Base-by-base conservation (phyloP, 768 basidiomycete species). In the Tulasnella sp. region DNA sequence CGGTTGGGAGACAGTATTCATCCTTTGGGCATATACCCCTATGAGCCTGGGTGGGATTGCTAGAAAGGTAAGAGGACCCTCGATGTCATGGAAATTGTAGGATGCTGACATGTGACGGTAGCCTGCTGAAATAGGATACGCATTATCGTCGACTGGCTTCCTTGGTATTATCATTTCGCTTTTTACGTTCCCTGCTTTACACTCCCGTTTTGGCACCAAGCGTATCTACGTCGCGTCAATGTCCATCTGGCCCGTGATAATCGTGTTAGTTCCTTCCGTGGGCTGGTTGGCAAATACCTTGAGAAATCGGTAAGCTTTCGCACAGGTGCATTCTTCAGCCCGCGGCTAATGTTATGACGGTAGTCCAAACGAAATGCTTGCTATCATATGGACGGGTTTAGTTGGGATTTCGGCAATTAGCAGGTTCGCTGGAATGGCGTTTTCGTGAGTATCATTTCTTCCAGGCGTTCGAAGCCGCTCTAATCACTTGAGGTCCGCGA, bases 1-100 rank as follows among this genome's bases (percentile, higher is more conserved):
- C 1, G 88, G 89, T 0, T 93, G 92, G 80, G 92, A 92, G 74
- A 90, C 91, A 18, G 89, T 92, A 18, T 93, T 93, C 82, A 91
- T 92, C 12, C 86, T 93, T 46, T 92, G 91, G 83, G 92, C 90
- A 81, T 93, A 91, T 84, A 91, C 92, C 16, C 88, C 91, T 18
- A 84, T 93, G 64, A 82, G 86, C 50, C 83, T 86, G 4, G 93
- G 92, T 40, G 92, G 93, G 0, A 85, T 93, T 0, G 87, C 87
- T 18, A 91, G 92, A 83, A 88, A 89, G 37, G 92, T 92, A 83
- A 84, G 91, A 75, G 34, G 6, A 0, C 28, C 7, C 11, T 73
- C 16, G 8, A 18, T 34, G 6, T 41, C 28, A 28, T 37, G 28
- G 14, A 8, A 46, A 8, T 46, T 5, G 9, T 22, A 12, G 14